Percentiles rank a stretch among this genome's conserved stretches.
phyloP scores from a whole-genome alignment of 2,329 filamentous ascomycete genomes.

The Alternaria sp. region DNA sequence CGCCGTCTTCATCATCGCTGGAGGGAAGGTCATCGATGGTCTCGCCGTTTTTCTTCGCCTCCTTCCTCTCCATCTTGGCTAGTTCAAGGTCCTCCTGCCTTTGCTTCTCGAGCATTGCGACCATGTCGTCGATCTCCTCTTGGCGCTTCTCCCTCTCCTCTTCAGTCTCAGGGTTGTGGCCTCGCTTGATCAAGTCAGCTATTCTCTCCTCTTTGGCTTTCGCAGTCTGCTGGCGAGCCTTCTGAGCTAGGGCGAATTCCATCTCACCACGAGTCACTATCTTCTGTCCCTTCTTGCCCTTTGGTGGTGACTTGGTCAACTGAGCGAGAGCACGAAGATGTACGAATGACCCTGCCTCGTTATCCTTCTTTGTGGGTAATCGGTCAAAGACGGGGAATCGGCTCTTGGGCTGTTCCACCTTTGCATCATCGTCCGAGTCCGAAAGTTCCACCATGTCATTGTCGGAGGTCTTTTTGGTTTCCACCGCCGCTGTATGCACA shows the following conservation, averaged over 20 bases:
- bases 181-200: conserved; percentile 77
- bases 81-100: conserved; percentile 80
- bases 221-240: conserved; percentile 80
- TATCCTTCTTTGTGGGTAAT: conserved; percentile 66
- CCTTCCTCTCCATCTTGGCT: conserved; percentile 75
- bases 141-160: conserved; percentile 86
- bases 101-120: conserved; percentile 73
- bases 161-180: conserved; percentile 79
- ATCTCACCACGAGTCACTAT: conserved; percentile 74
- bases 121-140: conserved; percentile 82
- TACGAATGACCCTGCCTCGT: conserved; percentile 68
- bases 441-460: conserved; percentile 47
- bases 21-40: conserved; percentile 53
- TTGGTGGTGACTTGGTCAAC: conserved; percentile 67
- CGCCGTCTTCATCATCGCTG: conserved; percentile 64
- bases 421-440: conserved; percentile 67
- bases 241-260: conserved; percentile 69
- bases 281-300: conserved; percentile 50
- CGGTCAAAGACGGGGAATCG: conserved; percentile 68
- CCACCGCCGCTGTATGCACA: conserved; percentile 22
- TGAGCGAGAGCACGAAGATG: conserved; percentile 77
- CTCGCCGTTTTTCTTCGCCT: conserved; percentile 67
- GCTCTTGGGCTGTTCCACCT: conserved; percentile 60
- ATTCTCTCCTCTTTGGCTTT: conserved; percentile 78
- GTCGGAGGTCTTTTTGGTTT: neutral